phyloP scores from a whole-genome alignment of 2,329 filamentous ascomycete genomes.

The Calonectria hawksworthii region DNA sequence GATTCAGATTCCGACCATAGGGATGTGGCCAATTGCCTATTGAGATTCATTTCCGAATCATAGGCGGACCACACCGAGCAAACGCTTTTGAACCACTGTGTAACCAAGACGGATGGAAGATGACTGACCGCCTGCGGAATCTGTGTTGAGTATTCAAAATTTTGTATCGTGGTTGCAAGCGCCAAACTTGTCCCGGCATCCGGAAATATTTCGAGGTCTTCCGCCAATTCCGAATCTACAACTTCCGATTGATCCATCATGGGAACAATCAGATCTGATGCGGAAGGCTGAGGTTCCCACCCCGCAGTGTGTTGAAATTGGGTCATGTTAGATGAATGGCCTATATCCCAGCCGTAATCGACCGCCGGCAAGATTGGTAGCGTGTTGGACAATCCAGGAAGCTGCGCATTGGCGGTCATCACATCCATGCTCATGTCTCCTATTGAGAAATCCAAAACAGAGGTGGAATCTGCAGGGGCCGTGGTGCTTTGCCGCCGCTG shows the following conservation, averaged over 20 bases:
- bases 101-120: slow-evolving; percentile 48
- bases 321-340: neutral
- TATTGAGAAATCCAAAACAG: slow-evolving; percentile 16
- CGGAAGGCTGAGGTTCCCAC: slow-evolving; percentile 3
- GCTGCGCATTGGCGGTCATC: neutral
- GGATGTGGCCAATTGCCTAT: slow-evolving; percentile 53
- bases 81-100: slow-evolving; percentile 55
- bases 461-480: neutral
- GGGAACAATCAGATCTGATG: slow-evolving; percentile 18
- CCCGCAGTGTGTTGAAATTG: neutral
- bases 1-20: slow-evolving; percentile 55
- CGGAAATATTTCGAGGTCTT: slow-evolving; percentile 22
- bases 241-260: slow-evolving; percentile 15
- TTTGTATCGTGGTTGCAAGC: slow-evolving; percentile 4
- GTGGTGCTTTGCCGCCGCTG: slow-evolving; percentile 1
- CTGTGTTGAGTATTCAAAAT: slow-evolving; percentile 13
- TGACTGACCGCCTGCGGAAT: slow-evolving; percentile 33
- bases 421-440: neutral
- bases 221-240: slow-evolving; percentile 11
- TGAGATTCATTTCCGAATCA: slow-evolving; percentile 55
- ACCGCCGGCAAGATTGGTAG: neutral
- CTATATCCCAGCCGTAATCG: slow-evolving; percentile 19
- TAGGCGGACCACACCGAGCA: slow-evolving; percentile 58
- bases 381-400: neutral
- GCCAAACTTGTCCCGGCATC: slow-evolving; percentile 2